Evolutionary conservation across 176 grass and related monocot genomes (phyloP).

Genomic region (Bonia amplexicaulis): DNA sequence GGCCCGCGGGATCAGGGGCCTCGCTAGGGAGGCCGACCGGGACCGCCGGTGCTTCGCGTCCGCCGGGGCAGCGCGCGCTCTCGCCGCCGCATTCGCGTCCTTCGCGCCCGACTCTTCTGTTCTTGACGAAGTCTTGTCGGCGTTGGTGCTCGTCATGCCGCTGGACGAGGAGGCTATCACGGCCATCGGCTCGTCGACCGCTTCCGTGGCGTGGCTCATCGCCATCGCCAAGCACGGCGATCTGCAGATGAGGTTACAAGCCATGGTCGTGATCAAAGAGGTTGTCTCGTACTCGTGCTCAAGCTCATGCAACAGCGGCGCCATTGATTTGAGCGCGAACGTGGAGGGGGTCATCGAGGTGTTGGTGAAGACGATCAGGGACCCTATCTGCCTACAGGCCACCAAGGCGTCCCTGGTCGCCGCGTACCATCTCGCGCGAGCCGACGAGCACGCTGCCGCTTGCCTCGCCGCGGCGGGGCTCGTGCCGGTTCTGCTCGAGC

Average conservation of each 20-base stretch:
- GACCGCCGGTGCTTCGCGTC: slow-evolving; percentile 25
- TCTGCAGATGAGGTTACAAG: slow-evolving; percentile 19
- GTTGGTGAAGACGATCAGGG: slow-evolving; percentile 38
- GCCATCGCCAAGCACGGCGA: slow-evolving; percentile 25
- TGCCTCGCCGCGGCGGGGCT: slow-evolving; percentile 8
- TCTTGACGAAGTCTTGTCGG: slow-evolving; percentile 26
- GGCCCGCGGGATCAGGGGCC: neutral
- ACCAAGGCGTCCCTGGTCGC: slow-evolving; percentile 43
- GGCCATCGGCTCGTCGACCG: slow-evolving; percentile 14
- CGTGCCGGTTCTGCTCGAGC: slow-evolving; percentile 31
- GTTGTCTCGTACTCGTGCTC: neutral
- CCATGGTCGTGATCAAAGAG: slow-evolving; percentile 36
- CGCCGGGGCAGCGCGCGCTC: slow-evolving; percentile 5
- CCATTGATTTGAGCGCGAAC: neutral
- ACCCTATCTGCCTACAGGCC: slow-evolving; percentile 25
- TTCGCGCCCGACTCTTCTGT: neutral
- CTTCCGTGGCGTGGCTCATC: slow-evolving; percentile 17
- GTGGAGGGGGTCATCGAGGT: slow-evolving; percentile 29
- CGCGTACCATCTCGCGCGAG: slow-evolving; percentile 26
- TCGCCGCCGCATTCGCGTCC: slow-evolving; percentile 20
- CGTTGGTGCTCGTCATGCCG: slow-evolving; percentile 35
- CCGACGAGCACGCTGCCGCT: neutral
- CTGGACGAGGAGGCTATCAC: slow-evolving; percentile 30
- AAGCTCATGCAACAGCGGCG: neutral
- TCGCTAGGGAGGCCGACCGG: slow-evolving; percentile 17